A percentile compares a stretch with the other conserved stretches of the same genome.
Conservation (phyloP, 345 rosid genomes). For the Murraya paniculata region DNA sequence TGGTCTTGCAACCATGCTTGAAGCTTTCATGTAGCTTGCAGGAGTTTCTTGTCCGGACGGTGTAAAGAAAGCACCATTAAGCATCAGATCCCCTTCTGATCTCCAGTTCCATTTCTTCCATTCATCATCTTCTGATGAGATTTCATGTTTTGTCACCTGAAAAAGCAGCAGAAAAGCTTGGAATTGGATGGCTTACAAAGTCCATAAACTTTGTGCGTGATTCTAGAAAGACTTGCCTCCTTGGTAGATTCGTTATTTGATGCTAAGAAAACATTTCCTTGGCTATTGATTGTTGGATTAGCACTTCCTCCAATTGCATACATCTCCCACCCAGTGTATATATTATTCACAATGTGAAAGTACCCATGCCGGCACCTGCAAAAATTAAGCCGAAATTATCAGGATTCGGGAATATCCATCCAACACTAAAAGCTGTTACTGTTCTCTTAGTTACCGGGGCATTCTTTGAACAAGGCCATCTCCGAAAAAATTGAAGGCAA, state of each 20-base stretch:
- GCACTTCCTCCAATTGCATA: conserved; percentile 79
- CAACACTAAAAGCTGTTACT: not conserved
- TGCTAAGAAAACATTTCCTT: conserved; percentile 64
- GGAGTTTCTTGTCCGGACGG: conserved; percentile 52
- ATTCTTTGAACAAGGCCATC: conserved; percentile 67
- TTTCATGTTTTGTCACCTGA: conserved; percentile 64
- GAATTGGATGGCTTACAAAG: no score
- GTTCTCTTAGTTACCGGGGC: conserved; percentile 43
- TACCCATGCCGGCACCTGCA: conserved; percentile 71
- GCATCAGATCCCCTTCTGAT: conserved; percentile 59
- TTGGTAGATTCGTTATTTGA: conserved; percentile 36
- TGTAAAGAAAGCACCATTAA: conserved; percentile 61
- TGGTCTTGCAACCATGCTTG: conserved; percentile 68
- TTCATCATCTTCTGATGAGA: conserved; percentile 18
- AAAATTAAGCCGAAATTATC: not conserved
- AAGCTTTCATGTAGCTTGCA: conserved; percentile 48
- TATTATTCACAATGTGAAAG: conserved; percentile 66
- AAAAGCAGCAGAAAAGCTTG: not conserved
- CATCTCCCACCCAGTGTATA: conserved; percentile 59
- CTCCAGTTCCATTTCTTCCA: conserved; percentile 76
- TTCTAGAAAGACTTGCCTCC: conserved; percentile 40
- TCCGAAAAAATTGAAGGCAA: conserved; percentile 70
- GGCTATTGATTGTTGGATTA: conserved; percentile 68
- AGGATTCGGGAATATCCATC: not conserved
- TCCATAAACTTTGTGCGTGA: not conserved